Base-by-base conservation (phyloP, 2,329 filamentous ascomycete species). In the Neophaeococcomyces mojaviensis region DNA sequence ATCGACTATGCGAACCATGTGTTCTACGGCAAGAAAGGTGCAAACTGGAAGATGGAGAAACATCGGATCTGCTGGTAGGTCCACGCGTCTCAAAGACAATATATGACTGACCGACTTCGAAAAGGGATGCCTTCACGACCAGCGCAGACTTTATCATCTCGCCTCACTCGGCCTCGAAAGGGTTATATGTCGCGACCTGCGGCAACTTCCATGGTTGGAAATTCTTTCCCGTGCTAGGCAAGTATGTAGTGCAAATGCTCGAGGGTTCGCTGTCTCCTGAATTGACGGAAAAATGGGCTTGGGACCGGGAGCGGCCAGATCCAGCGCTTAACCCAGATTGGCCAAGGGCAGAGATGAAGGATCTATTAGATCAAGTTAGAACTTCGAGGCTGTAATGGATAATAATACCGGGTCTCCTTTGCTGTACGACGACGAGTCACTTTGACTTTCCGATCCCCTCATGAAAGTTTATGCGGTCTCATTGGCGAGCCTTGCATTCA, bases 61-160 rank as follows among this genome's bases (percentile, higher is more conserved):
- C 74, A 81, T 57, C 72, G 81, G 4, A 77, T 84, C 48, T 84
- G 80, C 71, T 84, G 81, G 80, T 82, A 61, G 61, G 74, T 64
- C 4, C 13, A 18, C 16, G 34, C 28, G 20, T 19, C 39, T 20
- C 16, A n/a, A 35, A 34, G 2, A n/a, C 22, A 15, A 46, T 38
- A 28, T 52, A 44, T 50, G 45, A 44, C 32, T 39, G 44, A 39
- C 36, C 22, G 39, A 43, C 10, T 24, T 28, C 3, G 30, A 34
- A 4, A 45, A 83, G 80, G 81, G 81, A 84, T 52, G 80, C 79
- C 8, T 77, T 82, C 55, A 81, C 78, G 0, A 71, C 77, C 2
- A 77, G 68, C 56, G 68, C 70, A 18, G 79, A 71, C 55, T 70
- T 70, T 51, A 69, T 71, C 51, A 71, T 71, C 54, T 70, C 67